Evolutionary conservation across 306 rosid genomes (phyloP).

Genomic region (Vigna radiata): DNA sequence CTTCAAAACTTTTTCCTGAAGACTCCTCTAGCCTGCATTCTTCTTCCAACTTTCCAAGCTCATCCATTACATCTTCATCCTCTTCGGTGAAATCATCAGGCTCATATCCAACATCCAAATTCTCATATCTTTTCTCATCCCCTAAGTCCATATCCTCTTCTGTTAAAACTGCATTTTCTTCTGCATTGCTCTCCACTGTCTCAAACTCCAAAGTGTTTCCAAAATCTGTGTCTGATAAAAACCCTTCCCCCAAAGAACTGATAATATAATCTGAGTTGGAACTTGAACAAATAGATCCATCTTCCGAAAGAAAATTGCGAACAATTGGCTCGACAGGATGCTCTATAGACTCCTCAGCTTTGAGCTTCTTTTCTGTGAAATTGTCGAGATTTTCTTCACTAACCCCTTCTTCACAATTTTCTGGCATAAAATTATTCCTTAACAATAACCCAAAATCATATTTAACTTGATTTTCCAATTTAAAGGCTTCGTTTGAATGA

Average conservation of each 20-base stretch:
- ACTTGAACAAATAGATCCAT: slow-evolving; percentile 54
- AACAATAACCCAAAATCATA: slow-evolving; percentile 36
- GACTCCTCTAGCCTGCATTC: slow-evolving; percentile 37
- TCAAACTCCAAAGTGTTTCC: slow-evolving; percentile 40
- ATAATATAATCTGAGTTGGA: slow-evolving; percentile 51
- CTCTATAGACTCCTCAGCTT: slow-evolving; percentile 9
- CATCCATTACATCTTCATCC: slow-evolving; percentile 59
- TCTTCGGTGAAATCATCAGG: slow-evolving; percentile 66
- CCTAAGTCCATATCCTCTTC: slow-evolving; percentile 48
- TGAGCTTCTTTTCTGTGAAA: slow-evolving; percentile 35
- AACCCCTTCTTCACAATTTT: slow-evolving; percentile 32
- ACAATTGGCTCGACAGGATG: slow-evolving; percentile 19
- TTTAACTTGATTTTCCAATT: slow-evolving; percentile 2
- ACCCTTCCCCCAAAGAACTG: slow-evolving; percentile 48
- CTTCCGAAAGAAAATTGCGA: slow-evolving; percentile 48
- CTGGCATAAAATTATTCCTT: slow-evolving; percentile 20
- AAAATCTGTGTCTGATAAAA: slow-evolving; percentile 63
- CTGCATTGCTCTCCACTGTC: slow-evolving; percentile 35
- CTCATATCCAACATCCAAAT: slow-evolving; percentile 57
- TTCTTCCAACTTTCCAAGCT: slow-evolving; percentile 53
- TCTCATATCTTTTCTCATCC: slow-evolving; percentile 38
- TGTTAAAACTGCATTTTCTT: slow-evolving; percentile 16
- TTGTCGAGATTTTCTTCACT: slow-evolving; percentile 39
- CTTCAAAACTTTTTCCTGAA: slow-evolving; percentile 31
- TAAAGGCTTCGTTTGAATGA: slow-evolving; percentile 33